These are phyloP conservation scores for Claviceps sorghi DNA, from an alignment of 2,329 filamentous ascomycete species.

Conservation along the genomic window DNA sequence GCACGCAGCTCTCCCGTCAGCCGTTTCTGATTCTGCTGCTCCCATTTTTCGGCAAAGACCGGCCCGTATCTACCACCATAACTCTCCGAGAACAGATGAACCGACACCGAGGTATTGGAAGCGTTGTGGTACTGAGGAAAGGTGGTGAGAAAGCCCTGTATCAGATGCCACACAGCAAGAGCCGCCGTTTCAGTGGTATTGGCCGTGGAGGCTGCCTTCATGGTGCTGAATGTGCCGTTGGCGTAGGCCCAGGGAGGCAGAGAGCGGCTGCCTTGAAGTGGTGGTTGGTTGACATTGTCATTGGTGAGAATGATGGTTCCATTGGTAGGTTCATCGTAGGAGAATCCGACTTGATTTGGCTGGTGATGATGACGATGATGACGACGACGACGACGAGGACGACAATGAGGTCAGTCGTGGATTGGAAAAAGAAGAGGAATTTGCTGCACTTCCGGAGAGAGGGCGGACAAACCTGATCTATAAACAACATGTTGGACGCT, in stretches of 20 bases:
- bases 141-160: slow-evolving; percentile 43
- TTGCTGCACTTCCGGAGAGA: slow-evolving; percentile 6
- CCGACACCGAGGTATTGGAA: slow-evolving; percentile 31
- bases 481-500: slow-evolving; percentile 38
- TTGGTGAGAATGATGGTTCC: slow-evolving; percentile 38
- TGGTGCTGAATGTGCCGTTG: slow-evolving; percentile 52
- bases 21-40: slow-evolving; percentile 46
- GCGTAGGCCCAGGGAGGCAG: slow-evolving; percentile 24
- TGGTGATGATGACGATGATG: slow-evolving; percentile 18
- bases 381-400: neutral
- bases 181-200: slow-evolving; percentile 43
- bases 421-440: neutral
- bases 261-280: slow-evolving; percentile 8
- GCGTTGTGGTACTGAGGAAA: slow-evolving; percentile 45
- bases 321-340: slow-evolving; percentile 49
- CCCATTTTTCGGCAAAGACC: slow-evolving; percentile 42
- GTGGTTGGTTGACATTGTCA: slow-evolving; percentile 19
- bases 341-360: slow-evolving; percentile 57
- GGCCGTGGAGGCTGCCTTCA: slow-evolving; percentile 30
- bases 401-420: neutral
- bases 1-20: slow-evolving; percentile 31
- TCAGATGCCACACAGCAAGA: slow-evolving; percentile 49
- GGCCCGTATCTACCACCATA: slow-evolving; percentile 59
- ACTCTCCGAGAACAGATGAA: slow-evolving; percentile 55
- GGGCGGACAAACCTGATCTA: slow-evolving; percentile 32